phyloP scores from a whole-genome alignment of 169 alveolate species.

The Perkinsus marinus region DNA sequence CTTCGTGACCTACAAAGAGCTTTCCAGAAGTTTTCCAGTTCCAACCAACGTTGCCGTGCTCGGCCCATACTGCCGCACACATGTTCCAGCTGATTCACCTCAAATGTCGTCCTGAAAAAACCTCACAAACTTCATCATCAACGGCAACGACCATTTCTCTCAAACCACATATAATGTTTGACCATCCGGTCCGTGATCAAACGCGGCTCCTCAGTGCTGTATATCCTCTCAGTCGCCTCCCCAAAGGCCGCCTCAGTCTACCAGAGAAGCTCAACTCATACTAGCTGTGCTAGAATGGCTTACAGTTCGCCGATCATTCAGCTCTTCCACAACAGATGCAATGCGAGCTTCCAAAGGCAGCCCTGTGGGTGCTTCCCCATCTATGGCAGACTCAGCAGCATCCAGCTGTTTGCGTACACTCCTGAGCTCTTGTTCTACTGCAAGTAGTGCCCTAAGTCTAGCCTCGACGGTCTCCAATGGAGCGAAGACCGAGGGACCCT shows the following conservation, averaged over 20 bases:
- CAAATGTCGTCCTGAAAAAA: background rate
- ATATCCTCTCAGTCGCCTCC: background rate
- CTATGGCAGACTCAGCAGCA: background rate
- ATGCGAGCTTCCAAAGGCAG: background rate
- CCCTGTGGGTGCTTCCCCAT: background rate
- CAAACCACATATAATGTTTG: background rate
- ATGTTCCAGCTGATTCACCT: background rate
- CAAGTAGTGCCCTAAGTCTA: background rate
- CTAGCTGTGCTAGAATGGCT: background rate
- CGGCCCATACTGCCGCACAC: background rate
- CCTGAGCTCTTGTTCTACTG: background rate
- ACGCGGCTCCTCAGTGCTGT: background rate
- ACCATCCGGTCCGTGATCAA: background rate
- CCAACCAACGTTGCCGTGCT: background rate
- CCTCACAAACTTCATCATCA: too few relatives aligned
- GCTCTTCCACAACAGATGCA: background rate
- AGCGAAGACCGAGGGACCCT: background rate
- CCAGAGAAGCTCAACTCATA: background rate
- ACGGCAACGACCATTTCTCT: background rate
- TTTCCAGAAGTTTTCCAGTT: background rate
- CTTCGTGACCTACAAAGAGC: background rate
- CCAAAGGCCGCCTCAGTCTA: background rate
- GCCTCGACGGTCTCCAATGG: background rate
- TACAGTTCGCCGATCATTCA: background rate
- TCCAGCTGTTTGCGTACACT: background rate